Evolutionary conservation across 768 basidiomycete genomes (phyloP).

Genomic region (Strobilomyces dryophilus): DNA sequence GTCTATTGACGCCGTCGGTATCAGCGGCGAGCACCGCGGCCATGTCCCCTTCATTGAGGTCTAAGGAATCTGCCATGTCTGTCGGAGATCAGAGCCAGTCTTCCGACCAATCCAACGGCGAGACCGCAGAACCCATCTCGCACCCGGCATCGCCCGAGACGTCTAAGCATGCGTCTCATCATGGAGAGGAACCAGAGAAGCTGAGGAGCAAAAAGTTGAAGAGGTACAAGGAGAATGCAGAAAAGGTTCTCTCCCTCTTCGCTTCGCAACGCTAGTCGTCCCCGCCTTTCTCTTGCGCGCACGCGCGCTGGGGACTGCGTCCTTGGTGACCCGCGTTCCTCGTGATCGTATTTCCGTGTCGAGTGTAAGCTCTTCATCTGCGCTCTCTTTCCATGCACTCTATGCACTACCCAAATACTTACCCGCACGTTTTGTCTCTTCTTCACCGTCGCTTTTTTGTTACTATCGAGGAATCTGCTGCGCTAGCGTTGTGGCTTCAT

Average conservation of each 20-base stretch:
- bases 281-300: not conserved
- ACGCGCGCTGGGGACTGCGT: slow-evolving; percentile 23
- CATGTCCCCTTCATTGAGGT: slow-evolving; percentile 68
- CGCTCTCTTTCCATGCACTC: slow-evolving; percentile 19
- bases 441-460: slow-evolving; percentile 1
- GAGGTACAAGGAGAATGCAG: slow-evolving; percentile 85
- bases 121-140: slow-evolving; percentile 29
- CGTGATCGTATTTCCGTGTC: slow-evolving; percentile 14
- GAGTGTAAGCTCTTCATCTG: slow-evolving; percentile 20
- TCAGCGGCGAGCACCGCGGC: slow-evolving; percentile 44
- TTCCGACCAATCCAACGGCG: slow-evolving; percentile 67
- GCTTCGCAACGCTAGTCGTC: slow-evolving; percentile 58
- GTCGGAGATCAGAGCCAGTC: slow-evolving; percentile 68
- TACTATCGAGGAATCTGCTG: slow-evolving; percentile 15
- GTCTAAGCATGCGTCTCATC: slow-evolving; percentile 26
- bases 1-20: slow-evolving; percentile 61
- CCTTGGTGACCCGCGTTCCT: slow-evolving; percentile 17
- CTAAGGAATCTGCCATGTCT: slow-evolving; percentile 74
- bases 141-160: slow-evolving; percentile 29
- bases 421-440: slow-evolving; percentile 16
- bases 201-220: slow-evolving; percentile 71
- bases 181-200: slow-evolving; percentile 49
- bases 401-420: slow-evolving; percentile 28
- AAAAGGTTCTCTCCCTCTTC: slow-evolving; percentile 81
- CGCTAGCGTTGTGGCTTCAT: slow-evolving; percentile 21